Base-by-base conservation (phyloP, 805 yeast genomes). In the Yamadazyma sp. region DNA sequence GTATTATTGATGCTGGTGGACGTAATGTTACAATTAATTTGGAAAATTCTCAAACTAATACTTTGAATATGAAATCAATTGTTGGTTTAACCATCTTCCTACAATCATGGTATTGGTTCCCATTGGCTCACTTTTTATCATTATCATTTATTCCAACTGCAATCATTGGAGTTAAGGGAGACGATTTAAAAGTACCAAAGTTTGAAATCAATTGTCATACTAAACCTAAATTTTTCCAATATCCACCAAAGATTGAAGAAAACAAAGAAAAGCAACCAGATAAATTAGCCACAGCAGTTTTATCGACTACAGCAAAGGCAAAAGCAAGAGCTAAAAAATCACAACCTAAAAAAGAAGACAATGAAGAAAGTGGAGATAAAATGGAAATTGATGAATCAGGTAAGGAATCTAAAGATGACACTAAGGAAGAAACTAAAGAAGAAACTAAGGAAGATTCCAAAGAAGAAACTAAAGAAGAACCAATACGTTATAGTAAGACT, bases 101-200 rank as follows among this genome's bases (percentile, higher is more conserved):
- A 8, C 98, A 93, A 66, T 86, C 85, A 56, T 93, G 98, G 98
- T 86, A 88, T 63, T 93, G 98, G 98, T 93, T 82, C 78, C 98
- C 98, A 40, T 73, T 89, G 39, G 78, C 97, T 1, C 98, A 93
- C 62, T 93, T 93, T 68, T 67, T 93, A 51, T 81, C 94, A 13
- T 74, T 93, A 47, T 86, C 97, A 23, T 89, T 89, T 63, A 76
- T 93, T 7, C 96, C 98, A 35, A 93, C 98, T 2, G 78, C 94
- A 5, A 75, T 91, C 14, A 79, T 86, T 47, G 96, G 96, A 45
- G 85, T 93, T 9, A 79, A 81, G 38, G 50, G 49, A 19, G 82
- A 76, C 42, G 95, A 89, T 59, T 73, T 91, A 58, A 82, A 82
- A 58, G 82, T 86, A 42, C 98, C 98, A 20, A 76, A 85, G 53